Evolutionary conservation across 495 filamentous ascomycete species (phyloP).

Genomic region (Penicillium verhagenii): DNA sequence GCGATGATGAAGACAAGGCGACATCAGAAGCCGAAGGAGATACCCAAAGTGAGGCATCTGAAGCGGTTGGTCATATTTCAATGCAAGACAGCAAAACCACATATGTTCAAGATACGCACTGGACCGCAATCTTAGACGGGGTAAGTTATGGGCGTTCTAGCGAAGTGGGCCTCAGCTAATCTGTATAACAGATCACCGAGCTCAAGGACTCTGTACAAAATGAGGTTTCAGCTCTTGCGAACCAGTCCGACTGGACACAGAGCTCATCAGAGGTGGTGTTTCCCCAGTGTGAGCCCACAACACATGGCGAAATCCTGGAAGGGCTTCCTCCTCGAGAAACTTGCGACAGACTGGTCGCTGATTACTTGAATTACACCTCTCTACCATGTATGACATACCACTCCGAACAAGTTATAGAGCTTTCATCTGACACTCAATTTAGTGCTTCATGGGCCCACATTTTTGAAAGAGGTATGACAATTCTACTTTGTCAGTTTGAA

Average conservation of each 20-base stretch:
- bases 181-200: constrained; percentile 61
- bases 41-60: not conserved
- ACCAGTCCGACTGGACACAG: not conserved
- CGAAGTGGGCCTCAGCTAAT: not conserved
- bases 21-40: not conserved
- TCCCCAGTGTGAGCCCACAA: constrained; percentile 1
- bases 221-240: constrained; percentile 31
- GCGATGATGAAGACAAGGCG: not conserved
- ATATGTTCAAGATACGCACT: constrained; percentile 30
- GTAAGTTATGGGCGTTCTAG: constrained; percentile 12
- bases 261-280: constrained; percentile 6
- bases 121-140: constrained; percentile 30
- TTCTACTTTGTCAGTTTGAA: not conserved
- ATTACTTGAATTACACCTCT: constrained; percentile 9
- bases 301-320: constrained; percentile 12
- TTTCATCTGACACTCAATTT: not conserved
- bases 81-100: constrained; percentile 12
- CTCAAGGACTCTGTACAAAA: constrained; percentile 74
- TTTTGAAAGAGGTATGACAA: constrained; percentile 15
- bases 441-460: constrained; percentile 19
- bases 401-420: not conserved
- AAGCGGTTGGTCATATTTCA: constrained; percentile 12
- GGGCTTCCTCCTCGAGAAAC: constrained; percentile 7
- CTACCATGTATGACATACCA: constrained; percentile 4
- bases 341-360: constrained; percentile 15